Base-by-base conservation (phyloP, 331 rosid species). In the Quercus tomentella region DNA sequence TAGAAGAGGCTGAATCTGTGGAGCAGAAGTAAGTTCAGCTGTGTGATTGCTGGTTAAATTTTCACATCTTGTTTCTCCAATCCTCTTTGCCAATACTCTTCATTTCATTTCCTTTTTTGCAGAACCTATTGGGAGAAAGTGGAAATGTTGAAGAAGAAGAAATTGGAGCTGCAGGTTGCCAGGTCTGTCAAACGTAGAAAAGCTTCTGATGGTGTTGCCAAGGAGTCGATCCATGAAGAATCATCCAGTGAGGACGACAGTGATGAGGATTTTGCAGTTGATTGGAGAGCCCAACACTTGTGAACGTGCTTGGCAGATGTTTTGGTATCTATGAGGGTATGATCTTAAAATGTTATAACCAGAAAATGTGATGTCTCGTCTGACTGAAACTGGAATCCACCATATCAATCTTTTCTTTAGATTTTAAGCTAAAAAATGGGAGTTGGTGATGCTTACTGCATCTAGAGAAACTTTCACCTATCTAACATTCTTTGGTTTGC, bases 261-360 rank as follows among this genome's bases (percentile, higher is more conserved):
- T 65, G 91, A 80, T 71, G 96, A 80, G 58, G 81, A 92, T 86
- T 92, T 91, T 76, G 92, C 97, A n/a, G 93, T 94, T 76, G 97
- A 94, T 77, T 94, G 98, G 98, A 88, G 98, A 85, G 98, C 98
- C 83, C 98, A 94, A 81, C 97, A 92, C 82, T 78, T 87, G 86
- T 94, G 85, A 84, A 73, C 73, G 37, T 60, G 4, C 56, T 75
- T 74, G 49, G 72, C 75, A 68, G 56, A 23, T 4, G 37, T 70
- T 63, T 35, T 18, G 74, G 26, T 49, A n/a, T 72, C 31, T 63
- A 15, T 7, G 10, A 15, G 2, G 4, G 23, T 72, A 5, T 0
- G 49, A 51, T 73, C 49, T 54, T 22, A 18, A 72, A 28, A 7
- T 31, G 65, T 73, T 80, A 56, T 80, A 56, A 65, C 45, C 61